Evolutionary conservation across 2,329 filamentous ascomycete species (phyloP), one percentile per base, ranked within the genome.

Genomic region (Akanthomyces muscarius): DNA sequence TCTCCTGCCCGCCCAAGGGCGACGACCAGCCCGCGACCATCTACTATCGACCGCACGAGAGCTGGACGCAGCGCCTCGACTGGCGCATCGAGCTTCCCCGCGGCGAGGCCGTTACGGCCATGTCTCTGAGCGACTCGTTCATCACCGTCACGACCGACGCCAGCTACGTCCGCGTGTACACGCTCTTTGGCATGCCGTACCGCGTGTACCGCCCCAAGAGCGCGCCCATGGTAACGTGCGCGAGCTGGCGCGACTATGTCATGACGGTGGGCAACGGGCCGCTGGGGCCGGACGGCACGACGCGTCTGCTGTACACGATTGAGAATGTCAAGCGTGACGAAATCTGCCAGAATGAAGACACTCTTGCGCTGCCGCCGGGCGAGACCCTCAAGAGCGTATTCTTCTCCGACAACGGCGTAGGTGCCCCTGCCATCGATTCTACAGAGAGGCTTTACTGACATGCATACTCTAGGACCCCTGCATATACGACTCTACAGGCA

Each of bases 31-130:
- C 90, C 2, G 91, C 94, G 4, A 89, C 87, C 38, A 86, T 99
- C n/a, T 97, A 97, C 76, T 99, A 98, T 75, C 86, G 95, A 7
- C 95, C 96, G 0, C 95, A 99, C 72, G 94, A 99, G 77, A 96
- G 91, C 1, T 99, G 95, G 95, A 97, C 93, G 2, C 85, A 91
- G 56, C 85, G 95, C 58, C 86, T 87, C 23, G 95, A 99, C 75
- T 98, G 94, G 92, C 87, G 91, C 56, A 97, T 90, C 0, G 83
- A 89, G 66, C 77, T 99, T n/a, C 95, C 95, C 0, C 83, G 84
- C 38, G 92, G 92, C n/a, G 95, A 99, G 76, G 84, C 88, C 13
- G 86, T 97, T 2, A 88, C 88, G 68, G 91, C 94, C 64, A 92
- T 99, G 79, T 94, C 95, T 0, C 82, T 99, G 16, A 96, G 91